Evolutionary conservation across 1,139 yeast genomes (phyloP).

Genomic region (Suhomyces choctaworum): DNA sequence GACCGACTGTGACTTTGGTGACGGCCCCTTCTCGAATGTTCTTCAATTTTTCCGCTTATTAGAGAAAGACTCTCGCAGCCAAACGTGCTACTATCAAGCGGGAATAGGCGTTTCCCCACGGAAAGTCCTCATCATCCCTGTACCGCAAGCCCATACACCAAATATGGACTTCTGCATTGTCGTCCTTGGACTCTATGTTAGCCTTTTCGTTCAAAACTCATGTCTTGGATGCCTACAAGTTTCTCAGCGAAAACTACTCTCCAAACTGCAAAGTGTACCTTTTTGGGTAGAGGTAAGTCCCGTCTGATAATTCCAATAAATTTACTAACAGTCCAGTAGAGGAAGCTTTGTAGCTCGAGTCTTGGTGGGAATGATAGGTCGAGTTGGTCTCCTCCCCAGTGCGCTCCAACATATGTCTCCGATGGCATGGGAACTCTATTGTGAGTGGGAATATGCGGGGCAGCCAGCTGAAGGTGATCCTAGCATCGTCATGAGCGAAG

Average conservation of each 20-base stretch:
- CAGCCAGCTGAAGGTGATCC: slow-evolving; percentile 47
- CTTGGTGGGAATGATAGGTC: slow-evolving; percentile 61
- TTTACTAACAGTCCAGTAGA: slow-evolving; percentile 34
- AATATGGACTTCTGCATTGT: not conserved
- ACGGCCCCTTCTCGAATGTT: slow-evolving; percentile 55
- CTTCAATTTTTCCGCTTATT: slow-evolving; percentile 53
- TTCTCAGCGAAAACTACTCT: slow-evolving; percentile 47
- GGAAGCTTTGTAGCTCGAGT: slow-evolving; percentile 68
- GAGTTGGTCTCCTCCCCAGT: slow-evolving; percentile 53
- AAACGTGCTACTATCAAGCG: slow-evolving; percentile 64
- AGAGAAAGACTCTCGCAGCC: slow-evolving; percentile 40
- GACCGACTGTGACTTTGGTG: slow-evolving; percentile 59
- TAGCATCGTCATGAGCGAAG: slow-evolving; percentile 45
- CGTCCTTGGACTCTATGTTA: slow-evolving; percentile 45
- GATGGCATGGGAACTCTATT: slow-evolving; percentile 62
- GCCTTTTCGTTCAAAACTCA: slow-evolving; percentile 57
- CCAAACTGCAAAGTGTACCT: slow-evolving; percentile 53
- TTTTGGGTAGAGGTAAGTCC: slow-evolving; percentile 53
- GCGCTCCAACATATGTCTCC: slow-evolving; percentile 56
- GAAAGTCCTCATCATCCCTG: no score
- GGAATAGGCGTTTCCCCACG: slow-evolving; percentile 64
- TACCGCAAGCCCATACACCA: no score
- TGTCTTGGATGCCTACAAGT: slow-evolving; percentile 56
- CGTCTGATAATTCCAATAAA: not conserved
- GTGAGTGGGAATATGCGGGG: slow-evolving; percentile 61